A percentile compares a stretch with the other conserved stretches of the same genome.
Evolutionary conservation across 352 stramenopile genomes (phyloP).

Genomic region (Phytophthora macrochlamydospora): DNA sequence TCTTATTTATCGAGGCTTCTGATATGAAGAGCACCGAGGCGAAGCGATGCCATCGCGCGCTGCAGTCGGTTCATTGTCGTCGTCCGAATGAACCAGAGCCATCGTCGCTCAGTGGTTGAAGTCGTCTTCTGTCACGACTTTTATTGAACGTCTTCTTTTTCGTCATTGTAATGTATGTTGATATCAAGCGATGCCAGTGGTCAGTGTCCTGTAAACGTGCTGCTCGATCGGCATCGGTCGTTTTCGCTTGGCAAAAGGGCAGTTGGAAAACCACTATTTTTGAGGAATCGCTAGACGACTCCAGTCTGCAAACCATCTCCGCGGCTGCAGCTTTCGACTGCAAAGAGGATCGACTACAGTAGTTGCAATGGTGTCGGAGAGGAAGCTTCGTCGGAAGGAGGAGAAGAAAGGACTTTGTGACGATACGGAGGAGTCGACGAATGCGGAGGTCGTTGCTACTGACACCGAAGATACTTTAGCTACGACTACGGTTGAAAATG

Average conservation of each 20-base stretch:
- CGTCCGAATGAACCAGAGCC: no score
- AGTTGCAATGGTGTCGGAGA: constrained; percentile 29
- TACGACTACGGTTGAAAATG: constrained; percentile 5
- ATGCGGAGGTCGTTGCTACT: constrained; percentile 14
- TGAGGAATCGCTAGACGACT: background rate
- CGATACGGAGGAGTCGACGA: constrained; percentile 22
- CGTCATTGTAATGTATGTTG: no score
- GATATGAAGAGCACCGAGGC: no score
- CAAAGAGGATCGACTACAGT: background rate
- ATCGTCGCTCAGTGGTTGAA: no score
- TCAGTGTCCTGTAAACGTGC: no score
- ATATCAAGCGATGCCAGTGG: no score
- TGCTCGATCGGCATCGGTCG: background rate
- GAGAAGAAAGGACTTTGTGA: constrained; percentile 36
- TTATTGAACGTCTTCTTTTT: no score
- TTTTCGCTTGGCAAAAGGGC: constrained; percentile 5
- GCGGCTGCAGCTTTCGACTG: background rate
- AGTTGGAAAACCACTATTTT: constrained; percentile 21
- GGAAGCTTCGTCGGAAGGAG: constrained; percentile 32
- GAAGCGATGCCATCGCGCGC: no score
- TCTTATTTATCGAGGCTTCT: no score
- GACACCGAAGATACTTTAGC: constrained; percentile 16
- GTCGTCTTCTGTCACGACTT: no score
- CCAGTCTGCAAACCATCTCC: constrained; percentile 5
- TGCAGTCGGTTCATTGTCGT: no score